Conservation (phyloP, 768 basidiomycete genomes). For the Cystobasidium onofrii region DNA sequence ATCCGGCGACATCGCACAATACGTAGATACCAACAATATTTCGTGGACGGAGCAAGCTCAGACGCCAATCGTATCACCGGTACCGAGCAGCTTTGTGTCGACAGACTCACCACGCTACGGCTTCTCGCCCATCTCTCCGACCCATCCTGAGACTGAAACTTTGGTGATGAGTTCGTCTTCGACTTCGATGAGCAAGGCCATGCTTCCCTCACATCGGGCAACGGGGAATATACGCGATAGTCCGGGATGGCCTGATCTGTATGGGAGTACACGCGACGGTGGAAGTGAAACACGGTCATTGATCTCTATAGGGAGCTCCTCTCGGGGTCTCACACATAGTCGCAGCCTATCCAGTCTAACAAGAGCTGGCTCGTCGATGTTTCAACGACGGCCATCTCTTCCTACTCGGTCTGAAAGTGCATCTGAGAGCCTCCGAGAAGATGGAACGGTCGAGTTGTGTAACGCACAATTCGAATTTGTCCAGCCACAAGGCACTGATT, state of each 20-base stretch:
- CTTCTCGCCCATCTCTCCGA: not conserved
- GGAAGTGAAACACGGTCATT: not conserved
- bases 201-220: too few species aligned
- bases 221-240: too few species aligned
- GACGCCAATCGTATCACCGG: not conserved
- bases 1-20: not conserved
- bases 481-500: not conserved
- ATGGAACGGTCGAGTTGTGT: not conserved
- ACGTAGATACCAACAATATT: not conserved
- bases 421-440: not conserved
- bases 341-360: constrained; percentile 11
- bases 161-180: not conserved
- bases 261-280: not conserved
- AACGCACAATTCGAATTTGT: constrained; percentile 20
- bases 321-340: not conserved
- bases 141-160: not conserved
- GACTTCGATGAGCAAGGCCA: not conserved
- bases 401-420: not conserved
- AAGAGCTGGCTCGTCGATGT: not conserved
- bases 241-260: not conserved
- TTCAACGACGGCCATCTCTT: constrained; percentile 7
- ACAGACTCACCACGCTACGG: not conserved
- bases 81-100: not conserved
- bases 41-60: not conserved
- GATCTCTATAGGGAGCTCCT: not conserved